Evolutionary conservation across 495 filamentous ascomycete species (phyloP), one percentile per base, ranked within the genome.

Genomic region (Penicillium longicatenatum): DNA sequence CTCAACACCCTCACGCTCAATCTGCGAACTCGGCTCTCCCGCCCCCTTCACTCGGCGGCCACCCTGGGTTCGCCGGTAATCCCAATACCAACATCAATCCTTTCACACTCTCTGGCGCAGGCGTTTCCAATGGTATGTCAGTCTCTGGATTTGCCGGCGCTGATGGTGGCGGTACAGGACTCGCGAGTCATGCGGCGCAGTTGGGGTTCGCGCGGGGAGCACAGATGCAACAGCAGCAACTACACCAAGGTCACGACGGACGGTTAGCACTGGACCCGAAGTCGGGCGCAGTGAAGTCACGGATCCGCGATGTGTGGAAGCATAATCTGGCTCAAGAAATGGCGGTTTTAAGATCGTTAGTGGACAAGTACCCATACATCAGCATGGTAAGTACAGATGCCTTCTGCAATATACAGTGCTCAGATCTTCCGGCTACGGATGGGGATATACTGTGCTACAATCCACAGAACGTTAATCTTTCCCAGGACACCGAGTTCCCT

Each of bases 271-370:
- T 77, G 29, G 79, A 78, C 33, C 55, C 68, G 1, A 78, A 74
- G 57, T 70, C 56, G 4, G 79, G 73, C 41, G 71, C 80, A 37
- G 80, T 79, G 24, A 89, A 90, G 69, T 79, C 83, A 26, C 78
- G 92, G 70, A 97, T 98, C 83, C 82, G 92, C 50, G 94, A 98
- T 67, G 94, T 98, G 17, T 98, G 93, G 93, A 88, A 84, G 63
- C 82, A 89, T 57, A 97, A 98, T 67, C 75, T 98, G 54, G 83
- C 87, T n/a, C 87, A 93, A 62, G 94, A 98, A 76, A 90, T 98
- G 86, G 84, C 82, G 5, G 71, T 86, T 24, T 71, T 98, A 60
- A 80, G 95, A 65, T 80, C 85, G 42, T 73, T 98, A 67, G 83
- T 97, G 49, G 90, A 96, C 50, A 89, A 87, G 57, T 98, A 93